phyloP scores from a whole-genome alignment of 208 protist species.

The Leishmania tropica region DNA sequence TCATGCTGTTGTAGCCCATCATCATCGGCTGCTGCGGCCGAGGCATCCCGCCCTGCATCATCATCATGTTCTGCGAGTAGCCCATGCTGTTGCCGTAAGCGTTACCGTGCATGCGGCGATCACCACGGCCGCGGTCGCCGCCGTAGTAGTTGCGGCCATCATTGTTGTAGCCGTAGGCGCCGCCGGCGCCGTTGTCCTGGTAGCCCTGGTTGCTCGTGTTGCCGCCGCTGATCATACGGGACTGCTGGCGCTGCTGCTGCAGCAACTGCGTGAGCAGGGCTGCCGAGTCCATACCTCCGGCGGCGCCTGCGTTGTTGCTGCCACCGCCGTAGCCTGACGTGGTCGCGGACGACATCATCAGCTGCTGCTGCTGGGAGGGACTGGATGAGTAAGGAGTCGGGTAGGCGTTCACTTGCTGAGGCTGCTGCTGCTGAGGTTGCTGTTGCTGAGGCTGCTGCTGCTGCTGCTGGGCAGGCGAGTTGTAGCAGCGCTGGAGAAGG shows the following conservation, averaged over 20 bases:
- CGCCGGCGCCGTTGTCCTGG: conserved; percentile 10
- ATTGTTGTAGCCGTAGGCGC: conserved; percentile 25
- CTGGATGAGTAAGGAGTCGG: conserved; percentile 19
- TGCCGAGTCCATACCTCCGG: conserved; percentile 18
- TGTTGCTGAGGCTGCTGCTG: conserved; percentile 27
- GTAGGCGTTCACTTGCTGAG: conserved; percentile 13
- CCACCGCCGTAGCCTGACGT: conserved; percentile 4
- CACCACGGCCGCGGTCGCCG: conserved; percentile 18
- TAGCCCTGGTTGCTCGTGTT: conserved; percentile 22
- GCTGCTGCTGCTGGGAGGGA: conserved; percentile 11
- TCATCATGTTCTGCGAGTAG: conserved; percentile 17
- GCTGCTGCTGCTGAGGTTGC: conserved; percentile 26
- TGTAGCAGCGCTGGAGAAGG: conserved; percentile 74
- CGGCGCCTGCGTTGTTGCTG: conserved; percentile 4
- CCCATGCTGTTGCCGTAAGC: conserved; percentile 25
- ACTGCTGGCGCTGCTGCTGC: conserved; percentile 30
- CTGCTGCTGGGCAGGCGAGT: conserved; percentile 31
- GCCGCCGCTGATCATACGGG: conserved; percentile 22
- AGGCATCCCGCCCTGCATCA: conserved; percentile 20
- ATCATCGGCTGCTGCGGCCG: conserved; percentile 26
- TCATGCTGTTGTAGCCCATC: conserved; percentile 21
- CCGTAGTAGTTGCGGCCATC: conserved; percentile 11
- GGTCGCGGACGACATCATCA: conserved; percentile 9
- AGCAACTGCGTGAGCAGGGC: conserved; percentile 26
- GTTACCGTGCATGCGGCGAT: conserved; percentile 7